Evolutionary conservation across 805 yeast species (phyloP).

Genomic region (Brettanomyces sp.): DNA sequence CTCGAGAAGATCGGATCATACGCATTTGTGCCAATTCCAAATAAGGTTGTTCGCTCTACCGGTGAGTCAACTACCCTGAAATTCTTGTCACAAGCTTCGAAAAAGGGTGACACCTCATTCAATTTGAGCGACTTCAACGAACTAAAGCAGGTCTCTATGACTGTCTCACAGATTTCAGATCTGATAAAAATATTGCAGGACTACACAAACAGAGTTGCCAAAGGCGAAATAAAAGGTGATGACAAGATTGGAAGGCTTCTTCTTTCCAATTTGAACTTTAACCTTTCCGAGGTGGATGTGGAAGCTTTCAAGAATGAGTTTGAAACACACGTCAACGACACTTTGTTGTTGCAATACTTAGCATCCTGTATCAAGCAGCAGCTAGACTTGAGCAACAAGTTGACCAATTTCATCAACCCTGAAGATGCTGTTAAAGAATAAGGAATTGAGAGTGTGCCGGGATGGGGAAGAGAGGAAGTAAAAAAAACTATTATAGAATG

Average conservation of each 20-base stretch:
- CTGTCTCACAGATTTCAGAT: slow-evolving; percentile 35
- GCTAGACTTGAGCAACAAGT: slow-evolving; percentile 66
- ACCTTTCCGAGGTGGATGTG: slow-evolving; percentile 40
- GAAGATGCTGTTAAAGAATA: slow-evolving; percentile 21
- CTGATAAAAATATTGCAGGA: slow-evolving; percentile 41
- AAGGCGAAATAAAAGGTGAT: slow-evolving; percentile 38
- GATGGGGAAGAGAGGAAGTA: background rate
- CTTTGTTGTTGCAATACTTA: slow-evolving; percentile 71
- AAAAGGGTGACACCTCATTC: slow-evolving; percentile 23
- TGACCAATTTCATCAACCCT: slow-evolving; percentile 43
- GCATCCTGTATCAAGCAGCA: slow-evolving; percentile 81
- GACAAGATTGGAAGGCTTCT: slow-evolving; percentile 59
- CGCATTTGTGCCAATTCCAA: slow-evolving; percentile 71
- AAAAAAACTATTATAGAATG: no score
- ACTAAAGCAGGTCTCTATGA: slow-evolving; percentile 35
- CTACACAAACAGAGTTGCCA: slow-evolving; percentile 35
- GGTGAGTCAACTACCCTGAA: slow-evolving; percentile 54
- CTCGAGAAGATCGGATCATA: slow-evolving; percentile 37
- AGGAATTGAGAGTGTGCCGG: background rate
- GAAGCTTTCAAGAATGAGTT: slow-evolving; percentile 51
- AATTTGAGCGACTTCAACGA: slow-evolving; percentile 30
- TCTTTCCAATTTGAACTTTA: slow-evolving; percentile 44
- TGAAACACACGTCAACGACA: slow-evolving; percentile 69
- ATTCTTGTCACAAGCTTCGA: slow-evolving; percentile 32
- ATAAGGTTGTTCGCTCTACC: slow-evolving; percentile 45